phyloP scores from a whole-genome alignment of 148 eudicot genomes.

The Diospyros kaki region DNA sequence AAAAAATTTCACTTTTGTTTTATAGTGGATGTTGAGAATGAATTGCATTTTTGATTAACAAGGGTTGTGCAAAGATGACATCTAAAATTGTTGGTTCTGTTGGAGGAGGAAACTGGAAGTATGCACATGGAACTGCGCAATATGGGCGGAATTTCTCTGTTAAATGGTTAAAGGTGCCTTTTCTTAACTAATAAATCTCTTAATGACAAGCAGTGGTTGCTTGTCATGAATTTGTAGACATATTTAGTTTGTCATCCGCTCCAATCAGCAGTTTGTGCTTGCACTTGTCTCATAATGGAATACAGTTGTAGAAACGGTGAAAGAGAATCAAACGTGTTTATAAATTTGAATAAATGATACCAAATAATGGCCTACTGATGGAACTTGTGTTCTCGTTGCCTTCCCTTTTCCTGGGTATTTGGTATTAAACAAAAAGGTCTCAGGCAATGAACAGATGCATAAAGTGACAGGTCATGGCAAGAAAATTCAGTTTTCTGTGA shows the following conservation, averaged over 20 bases:
- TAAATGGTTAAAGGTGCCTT: constrained; percentile 87
- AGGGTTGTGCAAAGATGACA: constrained; percentile 99
- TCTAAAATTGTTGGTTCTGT: constrained; percentile 85
- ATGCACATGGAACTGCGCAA: constrained; percentile 95
- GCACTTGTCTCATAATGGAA: not conserved
- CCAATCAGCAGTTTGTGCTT: not conserved
- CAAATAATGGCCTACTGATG: not conserved
- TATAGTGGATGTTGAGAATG: constrained; percentile 13
- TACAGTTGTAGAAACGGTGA: not conserved
- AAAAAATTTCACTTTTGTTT: not conserved
- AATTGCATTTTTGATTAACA: constrained; percentile 19
- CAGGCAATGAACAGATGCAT: not conserved
- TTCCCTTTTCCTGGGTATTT: too few species aligned
- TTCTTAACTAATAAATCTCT: too few species aligned
- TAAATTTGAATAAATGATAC: not conserved
- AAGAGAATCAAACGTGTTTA: not conserved
- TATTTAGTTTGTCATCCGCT: constrained; percentile 6
- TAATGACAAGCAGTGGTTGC: not conserved
- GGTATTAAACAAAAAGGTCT: not conserved
- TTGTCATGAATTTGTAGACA: constrained; percentile 3
- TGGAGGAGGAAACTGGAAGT: constrained; percentile 98
- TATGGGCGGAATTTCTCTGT: constrained; percentile 95
- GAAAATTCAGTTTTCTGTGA: not conserved
- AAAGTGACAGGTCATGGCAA: too few species aligned
- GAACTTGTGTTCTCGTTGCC: too few species aligned